phyloP scores from a whole-genome alignment of 257 asterid genomes.

The Rauvolfia tetraphylla region DNA sequence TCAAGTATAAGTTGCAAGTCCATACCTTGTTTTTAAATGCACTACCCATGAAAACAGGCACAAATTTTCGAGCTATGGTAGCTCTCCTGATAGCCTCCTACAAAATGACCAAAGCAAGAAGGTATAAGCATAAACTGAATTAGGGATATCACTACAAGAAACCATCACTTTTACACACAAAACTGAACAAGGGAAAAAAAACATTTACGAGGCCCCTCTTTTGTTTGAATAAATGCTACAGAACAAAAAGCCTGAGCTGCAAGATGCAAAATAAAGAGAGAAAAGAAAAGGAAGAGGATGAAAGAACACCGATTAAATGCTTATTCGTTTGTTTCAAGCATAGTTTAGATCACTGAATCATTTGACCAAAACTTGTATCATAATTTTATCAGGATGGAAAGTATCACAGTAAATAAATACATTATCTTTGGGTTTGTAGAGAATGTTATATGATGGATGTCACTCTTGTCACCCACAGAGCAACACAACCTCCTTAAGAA shows the following conservation, averaged over 20 bases:
- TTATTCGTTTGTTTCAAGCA: not conserved
- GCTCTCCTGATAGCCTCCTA: conserved; percentile 98
- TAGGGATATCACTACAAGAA: not conserved
- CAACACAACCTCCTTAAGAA: not conserved
- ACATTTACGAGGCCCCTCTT: not conserved
- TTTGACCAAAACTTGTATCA: not conserved
- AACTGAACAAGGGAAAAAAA: not conserved
- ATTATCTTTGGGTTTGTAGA: not conserved
- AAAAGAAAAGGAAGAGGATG: not conserved
- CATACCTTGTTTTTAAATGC: conserved; percentile 96
- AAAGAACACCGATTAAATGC: not conserved
- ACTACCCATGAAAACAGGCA: conserved; percentile 98
- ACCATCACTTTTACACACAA: not conserved
- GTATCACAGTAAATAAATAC: not conserved
- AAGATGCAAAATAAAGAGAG: not conserved
- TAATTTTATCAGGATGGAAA: too few species aligned
- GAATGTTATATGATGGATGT: not conserved
- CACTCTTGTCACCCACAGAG: not conserved
- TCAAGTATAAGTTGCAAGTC: not conserved
- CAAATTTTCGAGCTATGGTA: conserved; percentile 76
- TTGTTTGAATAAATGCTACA: not conserved
- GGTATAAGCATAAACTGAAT: not conserved
- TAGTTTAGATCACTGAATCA: not conserved
- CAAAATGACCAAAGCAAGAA: conserved; percentile 10
- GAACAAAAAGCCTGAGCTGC: not conserved